phyloP scores from a whole-genome alignment of 352 stramenopile genomes.

The Pythium scleroteichum region DNA sequence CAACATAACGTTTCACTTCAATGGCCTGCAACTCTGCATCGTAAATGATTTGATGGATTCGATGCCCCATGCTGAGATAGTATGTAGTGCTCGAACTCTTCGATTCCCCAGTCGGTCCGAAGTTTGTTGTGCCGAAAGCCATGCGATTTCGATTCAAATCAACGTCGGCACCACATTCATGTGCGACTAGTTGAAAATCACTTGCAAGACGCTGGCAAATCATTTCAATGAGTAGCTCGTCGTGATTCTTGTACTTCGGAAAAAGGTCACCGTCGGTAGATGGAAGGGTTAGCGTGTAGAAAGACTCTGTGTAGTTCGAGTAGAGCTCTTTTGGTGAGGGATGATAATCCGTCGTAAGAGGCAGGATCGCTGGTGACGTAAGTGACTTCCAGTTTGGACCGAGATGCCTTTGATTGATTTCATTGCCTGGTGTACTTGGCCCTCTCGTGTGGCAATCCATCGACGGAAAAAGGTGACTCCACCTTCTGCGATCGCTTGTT shows the following conservation, averaged over 20 bases:
- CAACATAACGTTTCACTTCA: slow-evolving; percentile 77
- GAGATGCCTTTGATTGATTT: slow-evolving; percentile 45
- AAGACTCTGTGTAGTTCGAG: slow-evolving; percentile 72
- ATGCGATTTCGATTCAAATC: slow-evolving; percentile 4
- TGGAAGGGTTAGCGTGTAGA: slow-evolving; percentile 77
- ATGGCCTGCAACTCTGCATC: slow-evolving; percentile 71
- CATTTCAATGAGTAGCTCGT: slow-evolving; percentile 80
- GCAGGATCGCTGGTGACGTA: slow-evolving; percentile 93
- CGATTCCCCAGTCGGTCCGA: slow-evolving; percentile 20
- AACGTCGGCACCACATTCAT: slow-evolving; percentile 12
- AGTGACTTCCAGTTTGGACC: slow-evolving; percentile 97
- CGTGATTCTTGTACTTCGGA: slow-evolving; percentile 60
- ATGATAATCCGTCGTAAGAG: slow-evolving; percentile 89
- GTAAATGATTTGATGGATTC: slow-evolving; percentile 82
- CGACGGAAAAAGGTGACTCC: slow-evolving; percentile 95
- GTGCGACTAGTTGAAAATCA: slow-evolving; percentile 77
- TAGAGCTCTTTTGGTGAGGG: slow-evolving; percentile 69
- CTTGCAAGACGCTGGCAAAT: slow-evolving; percentile 74
- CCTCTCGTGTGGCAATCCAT: slow-evolving; percentile 22
- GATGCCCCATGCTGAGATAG: slow-evolving; percentile 77
- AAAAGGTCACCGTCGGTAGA: slow-evolving; percentile 49
- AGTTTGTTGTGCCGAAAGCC: slow-evolving; percentile 25
- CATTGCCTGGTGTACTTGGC: neutral
- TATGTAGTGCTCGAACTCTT: slow-evolving; percentile 36
- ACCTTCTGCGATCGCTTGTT: slow-evolving; percentile 91